Evolutionary conservation across 176 grass and related monocot genomes (phyloP).

Genomic region (Triticum aestivum): IWGSC_CS_RefSeq_v2.1 NC_057797.1:151366170-151366669

Average conservation of each 20-base stretch:
- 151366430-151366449: conserved; percentile 5
- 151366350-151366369: background rate
- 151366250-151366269: background rate
- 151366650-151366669: conserved; percentile 12
- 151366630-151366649: background rate
- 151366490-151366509: background rate
- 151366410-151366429: conserved; percentile 12
- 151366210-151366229: background rate
- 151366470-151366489: background rate
- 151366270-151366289: too few relatives aligned
- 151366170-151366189: background rate
- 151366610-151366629: background rate
- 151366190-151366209: background rate
- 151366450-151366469: background rate
- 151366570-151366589: background rate
- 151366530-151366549: background rate
- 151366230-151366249: background rate
- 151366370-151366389: background rate
- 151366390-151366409: background rate
- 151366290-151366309: background rate
- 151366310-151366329: background rate
- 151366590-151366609: background rate
- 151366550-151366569: background rate
- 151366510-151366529: background rate
- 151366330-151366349: background rate